Base-by-base conservation (phyloP, 2,329 filamentous ascomycete species). In the Ceratocystis smalleyi region DNA sequence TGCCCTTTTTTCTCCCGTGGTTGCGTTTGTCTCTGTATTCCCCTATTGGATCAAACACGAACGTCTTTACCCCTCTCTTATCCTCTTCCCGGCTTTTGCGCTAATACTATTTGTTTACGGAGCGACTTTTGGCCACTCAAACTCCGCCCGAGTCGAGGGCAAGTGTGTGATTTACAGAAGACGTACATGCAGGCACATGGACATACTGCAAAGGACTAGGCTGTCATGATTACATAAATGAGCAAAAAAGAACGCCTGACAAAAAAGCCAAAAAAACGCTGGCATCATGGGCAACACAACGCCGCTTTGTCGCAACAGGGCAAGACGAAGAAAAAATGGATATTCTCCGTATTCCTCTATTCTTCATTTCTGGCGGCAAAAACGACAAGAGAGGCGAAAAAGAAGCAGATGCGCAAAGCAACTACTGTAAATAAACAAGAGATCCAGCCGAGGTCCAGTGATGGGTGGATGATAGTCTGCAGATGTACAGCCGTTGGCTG, bases 181-280 rank as follows among this genome's bases (percentile, higher is more conserved):
- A 47, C 5, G 45, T 10, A 47, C 19, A 22, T 47, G 19, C 45
- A 22, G 45, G 45, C 45, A 47, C 19, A 47, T 22, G 19, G 17
- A 47, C 17, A 47, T 19, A 47, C 45, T 30, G 12, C 12, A 57
- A 19, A 30, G 8, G n/a, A 12, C 12, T 4, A 30, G 10, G 19
- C 8, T n/a, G 49, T 35, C 19, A 61, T n/a, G 32, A 32, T 32
- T 15, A 49, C 3, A 61, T n/a, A 61, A 15, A 61, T 30, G 6
- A 45, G 0, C 59, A 35, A 61, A 49, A 17, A 61, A 61, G 30
- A 63, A 35, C 45, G 40, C 35, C 35, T 35, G 27, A 47, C n/a
- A 59, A 54, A 64, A 59, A 60, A 60, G 19, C 17, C 51, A 59
- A 54, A 43, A 54, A 15, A 55, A 57, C 30, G 32, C 15, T 35